phyloP scores from a whole-genome alignment of 495 filamentous ascomycete species.

The Neurospora hispaniola region DNA sequence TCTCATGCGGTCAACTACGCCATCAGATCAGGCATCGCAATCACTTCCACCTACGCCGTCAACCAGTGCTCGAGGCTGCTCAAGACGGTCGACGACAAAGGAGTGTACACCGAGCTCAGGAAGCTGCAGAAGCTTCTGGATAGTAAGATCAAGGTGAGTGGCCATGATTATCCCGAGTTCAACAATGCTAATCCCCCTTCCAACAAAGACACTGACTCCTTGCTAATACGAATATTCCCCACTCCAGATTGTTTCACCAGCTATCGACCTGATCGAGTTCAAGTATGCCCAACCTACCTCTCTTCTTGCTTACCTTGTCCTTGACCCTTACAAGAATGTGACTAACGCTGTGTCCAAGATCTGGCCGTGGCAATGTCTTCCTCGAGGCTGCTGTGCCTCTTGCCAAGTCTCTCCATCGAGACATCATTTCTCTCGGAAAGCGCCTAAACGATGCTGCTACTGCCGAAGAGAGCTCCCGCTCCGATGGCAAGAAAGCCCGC shows the following conservation, averaged over 20 bases:
- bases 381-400: constrained; percentile 81
- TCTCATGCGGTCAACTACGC: constrained; percentile 83
- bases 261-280: constrained; percentile 89
- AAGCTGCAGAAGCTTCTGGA: constrained; percentile 64
- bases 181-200: not conserved
- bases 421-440: constrained; percentile 76
- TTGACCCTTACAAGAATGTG: not conserved
- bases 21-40: constrained; percentile 77
- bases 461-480: constrained; percentile 50
- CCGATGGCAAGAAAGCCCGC: constrained; percentile 30
- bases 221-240: not conserved
- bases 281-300: constrained; percentile 41
- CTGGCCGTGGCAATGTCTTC: constrained; percentile 88
- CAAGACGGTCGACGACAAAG: constrained; percentile 56
- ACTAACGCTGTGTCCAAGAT: constrained; percentile 39
- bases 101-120: constrained; percentile 55
- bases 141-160: constrained; percentile 69
- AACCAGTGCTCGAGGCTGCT: constrained; percentile 70
- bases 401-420: constrained; percentile 76
- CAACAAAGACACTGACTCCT: not conserved
- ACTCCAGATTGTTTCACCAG: constrained; percentile 70
- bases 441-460: constrained; percentile 60
- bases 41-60: constrained; percentile 80
- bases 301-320: not conserved
- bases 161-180: not conserved